Conservation (phyloP, 2,329 filamentous ascomycete species). For the Zymoseptoria ardabiliae region DNA sequence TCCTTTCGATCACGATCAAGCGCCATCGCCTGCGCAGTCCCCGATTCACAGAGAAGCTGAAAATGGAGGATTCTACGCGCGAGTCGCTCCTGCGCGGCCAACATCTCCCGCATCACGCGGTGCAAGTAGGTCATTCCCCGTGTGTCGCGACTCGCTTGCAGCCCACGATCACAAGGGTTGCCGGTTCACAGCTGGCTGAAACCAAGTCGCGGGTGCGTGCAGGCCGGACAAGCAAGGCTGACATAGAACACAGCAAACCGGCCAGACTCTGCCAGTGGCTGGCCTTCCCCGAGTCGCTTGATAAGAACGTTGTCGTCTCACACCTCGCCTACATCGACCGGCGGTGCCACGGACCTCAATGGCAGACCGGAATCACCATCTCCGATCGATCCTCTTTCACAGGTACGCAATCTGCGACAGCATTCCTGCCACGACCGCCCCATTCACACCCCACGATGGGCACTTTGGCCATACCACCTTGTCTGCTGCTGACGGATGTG, state of each 20-base stretch:
- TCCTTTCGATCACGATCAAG: constrained; percentile 30
- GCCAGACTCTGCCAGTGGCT: constrained; percentile 15
- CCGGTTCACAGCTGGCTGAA: background rate
- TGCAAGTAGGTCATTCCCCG: background rate
- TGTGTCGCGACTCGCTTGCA: background rate
- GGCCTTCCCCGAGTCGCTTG: constrained; percentile 19
- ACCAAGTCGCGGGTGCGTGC: background rate
- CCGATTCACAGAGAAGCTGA: constrained; percentile 9
- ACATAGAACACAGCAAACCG: constrained; percentile 9
- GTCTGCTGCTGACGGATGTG: constrained; percentile 14
- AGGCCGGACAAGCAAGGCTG: constrained; percentile 6
- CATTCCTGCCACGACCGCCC: background rate
- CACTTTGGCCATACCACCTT: background rate
- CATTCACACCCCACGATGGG: background rate
- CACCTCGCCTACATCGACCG: constrained; percentile 10
- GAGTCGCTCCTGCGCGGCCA: constrained; percentile 7
- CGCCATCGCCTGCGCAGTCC: constrained; percentile 23
- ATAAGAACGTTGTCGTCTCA: constrained; percentile 19
- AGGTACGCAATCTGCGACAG: constrained; percentile 42
- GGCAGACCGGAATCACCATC: constrained; percentile 30
- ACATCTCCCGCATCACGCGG: constrained; percentile 8
- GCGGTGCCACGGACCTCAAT: constrained; percentile 11
- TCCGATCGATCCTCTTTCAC: constrained; percentile 59
- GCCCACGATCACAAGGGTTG: background rate
- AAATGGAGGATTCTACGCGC: constrained; percentile 6